Evolutionary conservation across 2,329 filamentous ascomycete species (phyloP).

Genomic region (Aspergillus proliferans): DNA sequence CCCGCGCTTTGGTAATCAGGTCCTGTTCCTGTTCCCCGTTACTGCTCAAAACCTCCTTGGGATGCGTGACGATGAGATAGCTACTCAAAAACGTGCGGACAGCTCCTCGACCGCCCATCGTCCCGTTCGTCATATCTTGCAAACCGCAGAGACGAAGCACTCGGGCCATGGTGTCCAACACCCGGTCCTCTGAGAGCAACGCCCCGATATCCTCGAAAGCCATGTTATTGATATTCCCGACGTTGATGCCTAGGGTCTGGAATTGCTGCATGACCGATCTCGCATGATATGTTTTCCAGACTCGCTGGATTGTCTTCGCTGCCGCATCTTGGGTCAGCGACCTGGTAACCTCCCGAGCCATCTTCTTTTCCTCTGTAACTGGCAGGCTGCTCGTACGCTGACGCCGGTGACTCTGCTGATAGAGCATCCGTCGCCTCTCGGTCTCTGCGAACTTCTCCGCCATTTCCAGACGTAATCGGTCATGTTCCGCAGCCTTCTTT

Average conservation of each 20-base stretch:
- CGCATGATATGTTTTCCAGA: slow-evolving; percentile 50
- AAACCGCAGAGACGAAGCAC: slow-evolving; percentile 53
- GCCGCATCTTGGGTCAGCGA: slow-evolving; percentile 48
- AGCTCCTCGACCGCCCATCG: slow-evolving; percentile 45
- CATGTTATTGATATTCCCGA: slow-evolving; percentile 46
- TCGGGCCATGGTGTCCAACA: slow-evolving; percentile 49
- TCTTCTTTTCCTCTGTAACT: slow-evolving; percentile 38
- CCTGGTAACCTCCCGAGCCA: slow-evolving; percentile 26
- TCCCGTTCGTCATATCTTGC: slow-evolving; percentile 45
- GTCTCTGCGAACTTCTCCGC: slow-evolving; percentile 60
- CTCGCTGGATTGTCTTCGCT: slow-evolving; percentile 51
- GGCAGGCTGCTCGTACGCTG: slow-evolving; percentile 49
- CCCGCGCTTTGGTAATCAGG: slow-evolving; percentile 54
- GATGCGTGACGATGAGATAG: slow-evolving; percentile 58
- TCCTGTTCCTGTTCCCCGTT: slow-evolving; percentile 59
- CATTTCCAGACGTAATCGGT: slow-evolving; percentile 55
- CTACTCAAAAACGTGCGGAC: slow-evolving; percentile 58
- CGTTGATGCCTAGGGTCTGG: slow-evolving; percentile 46
- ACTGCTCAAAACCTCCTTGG: slow-evolving; percentile 54
- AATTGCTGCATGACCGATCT: slow-evolving; percentile 48
- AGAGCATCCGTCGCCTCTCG: slow-evolving; percentile 49
- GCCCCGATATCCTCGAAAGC: slow-evolving; percentile 55
- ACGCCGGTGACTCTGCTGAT: slow-evolving; percentile 44
- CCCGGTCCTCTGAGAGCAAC: slow-evolving; percentile 48
- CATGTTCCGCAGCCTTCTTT: slow-evolving; percentile 56